These are phyloP conservation scores for Macaranga tanarius DNA, from an alignment of 441 rosid species.

Conservation along the genomic window DNA sequence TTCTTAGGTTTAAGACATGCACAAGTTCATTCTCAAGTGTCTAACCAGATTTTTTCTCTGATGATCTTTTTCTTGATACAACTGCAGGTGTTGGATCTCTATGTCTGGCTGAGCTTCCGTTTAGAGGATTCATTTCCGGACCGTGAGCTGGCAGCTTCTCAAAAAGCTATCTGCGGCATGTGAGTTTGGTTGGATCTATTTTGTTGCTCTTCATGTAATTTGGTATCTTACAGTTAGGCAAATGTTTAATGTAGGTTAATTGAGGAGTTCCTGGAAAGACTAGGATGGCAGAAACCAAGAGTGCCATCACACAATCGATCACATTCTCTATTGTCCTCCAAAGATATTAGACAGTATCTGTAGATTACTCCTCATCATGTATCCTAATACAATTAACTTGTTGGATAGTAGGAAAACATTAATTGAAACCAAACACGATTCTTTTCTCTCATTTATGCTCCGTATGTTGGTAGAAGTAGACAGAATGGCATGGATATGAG, in stretches of 20 bases:
- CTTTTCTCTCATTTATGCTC: neutral
- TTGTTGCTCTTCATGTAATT: constrained; percentile 2
- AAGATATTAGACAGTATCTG: constrained; percentile 14
- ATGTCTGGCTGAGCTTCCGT: constrained; percentile 88
- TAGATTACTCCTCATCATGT: neutral
- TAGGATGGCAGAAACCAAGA: constrained; percentile 47
- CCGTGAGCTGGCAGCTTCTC: constrained; percentile 75
- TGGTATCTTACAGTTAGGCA: constrained; percentile 12
- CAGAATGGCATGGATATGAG: neutral
- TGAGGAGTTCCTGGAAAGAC: constrained; percentile 69
- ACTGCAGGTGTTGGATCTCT: constrained; percentile 76
- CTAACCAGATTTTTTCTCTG: neutral
- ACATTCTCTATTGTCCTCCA: constrained; percentile 24
- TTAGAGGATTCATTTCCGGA: constrained; percentile 85
- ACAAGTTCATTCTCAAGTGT: neutral
- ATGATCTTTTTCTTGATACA: constrained; percentile 18
- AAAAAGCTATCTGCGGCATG: constrained; percentile 73
- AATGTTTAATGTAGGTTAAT: constrained; percentile 51
- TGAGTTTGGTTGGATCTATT: constrained; percentile 35
- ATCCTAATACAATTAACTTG: neutral
- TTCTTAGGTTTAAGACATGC: neutral
- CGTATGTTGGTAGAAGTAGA: neutral
- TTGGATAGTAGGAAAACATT: neutral
- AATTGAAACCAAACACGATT: neutral
- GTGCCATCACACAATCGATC: constrained; percentile 6